Evolutionary conservation across 306 rosid species (phyloP), one percentile per base, ranked within the genome.

Genomic region (Fragaria vesca): DNA sequence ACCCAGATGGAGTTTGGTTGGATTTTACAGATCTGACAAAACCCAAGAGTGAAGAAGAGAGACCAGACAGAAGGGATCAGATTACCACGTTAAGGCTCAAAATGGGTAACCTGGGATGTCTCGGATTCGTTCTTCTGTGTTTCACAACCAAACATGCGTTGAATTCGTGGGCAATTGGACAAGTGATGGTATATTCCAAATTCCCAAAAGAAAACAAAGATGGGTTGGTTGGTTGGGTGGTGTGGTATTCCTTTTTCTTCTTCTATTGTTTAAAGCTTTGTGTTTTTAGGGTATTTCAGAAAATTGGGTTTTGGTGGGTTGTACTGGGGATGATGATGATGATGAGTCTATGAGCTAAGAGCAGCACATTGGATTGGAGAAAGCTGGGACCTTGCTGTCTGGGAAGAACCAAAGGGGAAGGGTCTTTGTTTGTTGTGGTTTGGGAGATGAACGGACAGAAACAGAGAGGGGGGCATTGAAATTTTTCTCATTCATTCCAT

Each of bases 371-470:
- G 28, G 42, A 12, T 24, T 18, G 57, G 57, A 38, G 68, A 32
- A 26, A 65, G 8, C 3, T 42, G 20, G 68, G 57, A 47, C 69
- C 13, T 42, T 10, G 77, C 50, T 5, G 76, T 24, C 24, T n/a
- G 66, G 32, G 28, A 8, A n/a, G 76, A 61, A 61, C 20, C 66
- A 9, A 20, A 57, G 32, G 12, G 12, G 61, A 7, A 9, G 0
- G 65, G n/a, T 54, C 42, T 72, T 73, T 54, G 66, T 55, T 55
- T 73, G 67, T 7, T 55, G 43, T 42, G 77, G 68, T 40, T 40
- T 42, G 28, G 69, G 40, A 74, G 78, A 74, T 43, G 69, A 60
- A 58, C 69, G 69, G 78, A 60, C 13, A 60, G 58, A 38, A 54
- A 34, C 4, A 70, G 40, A 21, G 46, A 43, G 15, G n/a, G 71